Evolutionary conservation across 2,329 filamentous ascomycete species (phyloP).

Genomic region (Thielaviopsis ethacetica): DNA sequence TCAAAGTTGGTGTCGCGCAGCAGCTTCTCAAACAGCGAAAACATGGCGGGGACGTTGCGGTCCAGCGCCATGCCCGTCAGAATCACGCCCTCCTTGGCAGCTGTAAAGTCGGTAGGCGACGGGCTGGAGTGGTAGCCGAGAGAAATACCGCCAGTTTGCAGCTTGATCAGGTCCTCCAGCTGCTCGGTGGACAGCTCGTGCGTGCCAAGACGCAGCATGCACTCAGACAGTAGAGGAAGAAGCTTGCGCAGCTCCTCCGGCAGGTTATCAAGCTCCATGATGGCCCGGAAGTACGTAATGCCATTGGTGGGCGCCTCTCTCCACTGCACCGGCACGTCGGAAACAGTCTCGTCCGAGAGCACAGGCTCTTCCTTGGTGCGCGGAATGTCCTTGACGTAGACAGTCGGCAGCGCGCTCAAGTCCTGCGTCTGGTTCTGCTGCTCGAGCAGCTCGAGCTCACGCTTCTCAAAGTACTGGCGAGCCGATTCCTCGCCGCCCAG

Average conservation of each 20-base stretch:
- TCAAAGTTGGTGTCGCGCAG: slow-evolving; percentile 84
- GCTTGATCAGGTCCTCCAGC: slow-evolving; percentile 86
- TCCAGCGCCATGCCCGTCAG: slow-evolving; percentile 81
- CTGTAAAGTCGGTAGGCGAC: slow-evolving; percentile 53
- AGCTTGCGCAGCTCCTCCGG: slow-evolving; percentile 72
- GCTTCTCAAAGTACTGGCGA: slow-evolving; percentile 52
- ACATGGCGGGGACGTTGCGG: slow-evolving; percentile 79
- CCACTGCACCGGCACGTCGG: slow-evolving; percentile 65
- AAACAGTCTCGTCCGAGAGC: slow-evolving; percentile 47
- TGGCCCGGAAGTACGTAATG: slow-evolving; percentile 83
- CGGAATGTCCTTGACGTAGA: slow-evolving; percentile 80
- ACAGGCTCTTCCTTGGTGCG: slow-evolving; percentile 48
- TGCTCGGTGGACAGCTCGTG: slow-evolving; percentile 81
- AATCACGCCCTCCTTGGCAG: slow-evolving; percentile 64
- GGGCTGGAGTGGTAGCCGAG: slow-evolving; percentile 72
- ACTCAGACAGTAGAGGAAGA: slow-evolving; percentile 79
- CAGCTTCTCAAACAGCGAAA: slow-evolving; percentile 64
- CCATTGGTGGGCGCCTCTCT: slow-evolving; percentile 88
- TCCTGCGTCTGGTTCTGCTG: slow-evolving; percentile 78
- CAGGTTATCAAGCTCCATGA: slow-evolving; percentile 63
- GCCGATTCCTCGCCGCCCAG: slow-evolving; percentile 59
- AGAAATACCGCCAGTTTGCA: slow-evolving; percentile 84
- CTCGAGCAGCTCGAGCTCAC: slow-evolving; percentile 63
- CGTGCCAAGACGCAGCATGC: slow-evolving; percentile 85
- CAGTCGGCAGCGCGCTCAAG: slow-evolving; percentile 71